phyloP scores from a whole-genome alignment of 805 yeast genomes.

The Myxozyma mucilagina region DNA sequence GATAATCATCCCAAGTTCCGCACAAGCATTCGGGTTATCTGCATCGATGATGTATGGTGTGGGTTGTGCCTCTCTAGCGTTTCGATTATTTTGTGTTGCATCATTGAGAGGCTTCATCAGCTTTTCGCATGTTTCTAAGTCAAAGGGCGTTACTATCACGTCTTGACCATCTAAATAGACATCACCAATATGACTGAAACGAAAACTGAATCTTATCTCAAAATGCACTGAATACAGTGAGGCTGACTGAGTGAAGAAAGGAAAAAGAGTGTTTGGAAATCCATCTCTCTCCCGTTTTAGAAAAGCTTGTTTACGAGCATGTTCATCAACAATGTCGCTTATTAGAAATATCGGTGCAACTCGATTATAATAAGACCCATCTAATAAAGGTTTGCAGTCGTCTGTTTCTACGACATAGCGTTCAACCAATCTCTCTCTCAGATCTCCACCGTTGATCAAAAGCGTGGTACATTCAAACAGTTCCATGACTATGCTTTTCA shows the following conservation, averaged over 20 bases:
- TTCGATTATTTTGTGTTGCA: not conserved
- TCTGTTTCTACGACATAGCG: too few relatives aligned
- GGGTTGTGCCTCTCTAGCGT: conserved; percentile 7
- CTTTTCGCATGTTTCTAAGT: conserved; percentile 38
- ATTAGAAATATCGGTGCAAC: conserved; percentile 35
- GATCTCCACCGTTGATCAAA: too few relatives aligned
- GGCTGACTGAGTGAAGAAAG: conserved; percentile 42
- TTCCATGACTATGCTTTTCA: conserved; percentile 41
- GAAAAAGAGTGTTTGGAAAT: conserved; percentile 40
- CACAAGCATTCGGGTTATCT: not conserved
- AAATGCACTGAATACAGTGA: conserved; percentile 42
- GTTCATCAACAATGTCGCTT: conserved; percentile 35
- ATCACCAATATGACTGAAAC: conserved; percentile 43
- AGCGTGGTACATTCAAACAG: too few relatives aligned
- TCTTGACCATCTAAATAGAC: conserved; percentile 40
- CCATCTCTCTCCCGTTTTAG: conserved; percentile 39
- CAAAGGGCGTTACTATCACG: conserved; percentile 43
- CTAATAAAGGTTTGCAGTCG: conserved; percentile 30
- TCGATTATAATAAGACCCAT: conserved; percentile 37
- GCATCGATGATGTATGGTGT: not conserved
- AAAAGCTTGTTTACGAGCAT: conserved; percentile 33
- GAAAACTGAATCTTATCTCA: conserved; percentile 39
- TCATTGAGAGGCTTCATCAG: not conserved
- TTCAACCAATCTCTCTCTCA: too few relatives aligned
- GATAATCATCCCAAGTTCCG: conserved; percentile 1